A percentile compares a stretch with the other conserved stretches of the same genome.
Evolutionary conservation across 2,329 filamentous ascomycete genomes (phyloP).

Genomic region (Malbranchea zuffiana): DNA sequence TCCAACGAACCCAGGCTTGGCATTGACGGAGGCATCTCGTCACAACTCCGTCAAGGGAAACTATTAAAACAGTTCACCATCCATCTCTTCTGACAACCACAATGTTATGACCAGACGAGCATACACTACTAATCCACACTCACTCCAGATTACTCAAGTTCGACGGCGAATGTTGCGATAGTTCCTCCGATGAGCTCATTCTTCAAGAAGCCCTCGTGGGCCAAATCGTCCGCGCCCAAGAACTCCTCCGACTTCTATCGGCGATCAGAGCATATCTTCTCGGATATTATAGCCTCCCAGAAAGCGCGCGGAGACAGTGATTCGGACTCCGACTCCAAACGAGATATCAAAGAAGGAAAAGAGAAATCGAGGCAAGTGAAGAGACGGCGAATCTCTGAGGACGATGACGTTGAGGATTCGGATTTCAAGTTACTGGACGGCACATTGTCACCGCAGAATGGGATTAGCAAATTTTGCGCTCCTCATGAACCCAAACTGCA

Average conservation of each 20-base stretch:
- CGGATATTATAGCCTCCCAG: constrained; percentile 33
- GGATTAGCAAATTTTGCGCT: too few species aligned
- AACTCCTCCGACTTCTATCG: constrained; percentile 38
- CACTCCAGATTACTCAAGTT: too few species aligned
- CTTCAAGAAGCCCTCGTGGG: constrained; percentile 47
- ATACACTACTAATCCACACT: too few species aligned
- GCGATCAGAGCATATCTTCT: constrained; percentile 38
- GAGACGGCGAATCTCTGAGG: constrained; percentile 20
- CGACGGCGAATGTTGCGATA: too few species aligned
- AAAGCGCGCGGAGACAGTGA: constrained; percentile 9
- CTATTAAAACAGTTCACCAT: too few species aligned
- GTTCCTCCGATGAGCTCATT: constrained; percentile 34
- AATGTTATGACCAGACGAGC: too few species aligned
- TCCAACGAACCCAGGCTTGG: too few species aligned
- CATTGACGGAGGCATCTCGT: too few species aligned
- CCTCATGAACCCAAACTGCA: too few species aligned
- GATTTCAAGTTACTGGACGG: neutral
- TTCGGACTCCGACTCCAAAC: constrained; percentile 10
- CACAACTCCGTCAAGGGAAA: too few species aligned
- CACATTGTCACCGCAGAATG: too few species aligned
- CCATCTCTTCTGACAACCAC: too few species aligned
- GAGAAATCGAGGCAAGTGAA: constrained; percentile 7
- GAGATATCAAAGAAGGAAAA: constrained; percentile 12
- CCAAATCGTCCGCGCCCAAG: constrained; percentile 28
- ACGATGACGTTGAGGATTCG: neutral